Conservation (phyloP, 495 filamentous ascomycete species). For the Penicillium bovifimosum region DNA sequence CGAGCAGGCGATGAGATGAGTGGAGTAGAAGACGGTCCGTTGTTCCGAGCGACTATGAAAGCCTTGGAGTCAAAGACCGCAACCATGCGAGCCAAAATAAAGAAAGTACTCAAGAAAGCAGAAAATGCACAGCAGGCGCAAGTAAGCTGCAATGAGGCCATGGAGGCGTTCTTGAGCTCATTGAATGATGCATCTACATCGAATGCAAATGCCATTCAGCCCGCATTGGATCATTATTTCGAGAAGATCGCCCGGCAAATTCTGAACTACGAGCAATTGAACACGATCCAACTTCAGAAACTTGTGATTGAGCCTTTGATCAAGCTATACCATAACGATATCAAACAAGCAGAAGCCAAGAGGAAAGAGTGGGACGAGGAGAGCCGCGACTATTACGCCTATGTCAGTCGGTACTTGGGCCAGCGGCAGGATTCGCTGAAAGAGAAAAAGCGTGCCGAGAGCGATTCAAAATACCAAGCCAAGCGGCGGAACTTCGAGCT, state of each 20-base stretch:
- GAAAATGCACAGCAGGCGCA: conserved; percentile 81
- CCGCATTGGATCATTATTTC: conserved; percentile 95
- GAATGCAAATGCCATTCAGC: conserved; percentile 91
- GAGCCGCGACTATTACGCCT: conserved; percentile 94
- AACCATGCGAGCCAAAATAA: conserved; percentile 89
- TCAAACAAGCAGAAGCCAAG: conserved; percentile 96
- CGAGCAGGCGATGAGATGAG: conserved; percentile 84
- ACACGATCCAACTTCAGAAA: conserved; percentile 77
- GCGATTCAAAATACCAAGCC: conserved; percentile 91
- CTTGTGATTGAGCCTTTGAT: conserved; percentile 90
- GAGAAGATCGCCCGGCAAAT: conserved; percentile 95
- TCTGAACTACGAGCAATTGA: conserved; percentile 75
- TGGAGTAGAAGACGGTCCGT: conserved; percentile 82
- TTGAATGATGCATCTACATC: conserved; percentile 82
- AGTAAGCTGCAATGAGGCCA: conserved; percentile 74
- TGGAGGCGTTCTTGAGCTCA: conserved; percentile 77
- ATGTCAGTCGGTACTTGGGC: conserved; percentile 88
- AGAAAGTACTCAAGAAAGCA: conserved; percentile 88
- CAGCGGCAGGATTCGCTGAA: conserved; percentile 94
- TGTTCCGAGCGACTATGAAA: conserved; percentile 97
- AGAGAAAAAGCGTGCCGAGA: conserved; percentile 91
- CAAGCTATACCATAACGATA: conserved; percentile 88
- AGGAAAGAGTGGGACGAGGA: conserved; percentile 98
- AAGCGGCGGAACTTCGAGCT: conserved; percentile 93
- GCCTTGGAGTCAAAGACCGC: conserved; percentile 93